Percentiles rank a stretch among this genome's conserved stretches.
Conservation (phyloP, 495 filamentous ascomycete genomes). For the Astrocystis sublimbata region DNA sequence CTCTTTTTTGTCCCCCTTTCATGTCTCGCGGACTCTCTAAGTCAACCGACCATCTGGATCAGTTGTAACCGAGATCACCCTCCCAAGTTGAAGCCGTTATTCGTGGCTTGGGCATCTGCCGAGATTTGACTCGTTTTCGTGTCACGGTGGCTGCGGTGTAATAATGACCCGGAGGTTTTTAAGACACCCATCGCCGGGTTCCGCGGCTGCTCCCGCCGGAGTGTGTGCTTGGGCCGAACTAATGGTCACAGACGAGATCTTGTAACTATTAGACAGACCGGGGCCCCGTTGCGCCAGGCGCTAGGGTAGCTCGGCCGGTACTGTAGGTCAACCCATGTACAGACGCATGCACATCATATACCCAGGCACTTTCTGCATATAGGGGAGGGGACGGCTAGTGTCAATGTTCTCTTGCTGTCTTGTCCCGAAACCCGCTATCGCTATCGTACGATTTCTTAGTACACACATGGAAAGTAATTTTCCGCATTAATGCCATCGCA, state of each 20-base stretch:
- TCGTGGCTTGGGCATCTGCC: neutral
- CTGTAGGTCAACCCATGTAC: neutral
- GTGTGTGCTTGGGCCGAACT: slow-evolving; percentile 9
- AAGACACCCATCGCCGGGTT: neutral
- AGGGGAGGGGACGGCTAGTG: neutral
- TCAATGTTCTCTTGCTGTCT: slow-evolving; percentile 1
- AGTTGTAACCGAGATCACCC: neutral
- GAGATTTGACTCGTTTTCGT: neutral
- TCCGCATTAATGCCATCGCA: slow-evolving; percentile 4
- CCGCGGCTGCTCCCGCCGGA: slow-evolving; percentile 16
- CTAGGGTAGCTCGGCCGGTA: neutral
- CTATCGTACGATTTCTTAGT: slow-evolving; percentile 20
- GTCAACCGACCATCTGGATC: neutral
- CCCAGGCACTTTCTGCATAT: slow-evolving; percentile 8
- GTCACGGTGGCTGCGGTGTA: slow-evolving; percentile 8
- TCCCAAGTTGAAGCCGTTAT: neutral
- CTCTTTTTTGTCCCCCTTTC: neutral
- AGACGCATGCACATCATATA: slow-evolving; percentile 7
- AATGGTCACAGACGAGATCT: neutral
- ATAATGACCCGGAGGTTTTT: slow-evolving; percentile 1
- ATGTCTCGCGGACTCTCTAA: neutral
- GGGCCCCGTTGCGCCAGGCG: neutral
- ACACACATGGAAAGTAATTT: slow-evolving; percentile 9
- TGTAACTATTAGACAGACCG: neutral
- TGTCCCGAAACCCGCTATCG: slow-evolving; percentile 4